Evolutionary conservation across 305 asterid genomes (phyloP).

Genomic region (Coffea humblotiana): DNA sequence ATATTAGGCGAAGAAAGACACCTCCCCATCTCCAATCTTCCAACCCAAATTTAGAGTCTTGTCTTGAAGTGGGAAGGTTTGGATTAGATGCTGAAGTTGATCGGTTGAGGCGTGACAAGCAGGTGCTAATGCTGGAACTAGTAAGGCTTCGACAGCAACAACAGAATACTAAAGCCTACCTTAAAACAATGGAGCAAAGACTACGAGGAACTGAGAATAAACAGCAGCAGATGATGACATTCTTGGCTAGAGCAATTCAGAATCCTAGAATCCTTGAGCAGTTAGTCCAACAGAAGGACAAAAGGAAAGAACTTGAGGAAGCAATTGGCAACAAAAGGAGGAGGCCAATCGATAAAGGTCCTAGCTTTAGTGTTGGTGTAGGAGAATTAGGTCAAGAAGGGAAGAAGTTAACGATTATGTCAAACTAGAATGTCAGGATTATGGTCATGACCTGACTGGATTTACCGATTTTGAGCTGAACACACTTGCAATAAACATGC

Average conservation of each 20-base stretch:
- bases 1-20: constrained; percentile 50
- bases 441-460: constrained; percentile 25
- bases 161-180: constrained; percentile 40
- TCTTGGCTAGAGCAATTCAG: constrained; percentile 53
- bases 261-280: constrained; percentile 48
- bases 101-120: constrained; percentile 56
- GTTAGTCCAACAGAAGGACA: constrained; percentile 42
- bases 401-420: constrained; percentile 12
- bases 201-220: constrained; percentile 48
- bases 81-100: constrained; percentile 57
- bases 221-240: constrained; percentile 56
- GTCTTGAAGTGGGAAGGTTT: constrained; percentile 60
- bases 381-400: constrained; percentile 18
- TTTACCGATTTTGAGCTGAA: constrained; percentile 37
- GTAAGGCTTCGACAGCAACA: constrained; percentile 68
- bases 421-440: constrained; percentile 38
- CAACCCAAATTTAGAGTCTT: constrained; percentile 33
- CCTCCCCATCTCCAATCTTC: constrained; percentile 28
- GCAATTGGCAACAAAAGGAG: constrained; percentile 40
- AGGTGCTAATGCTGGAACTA: constrained; percentile 46
- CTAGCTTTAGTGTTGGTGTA: constrained; percentile 1
- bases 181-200: constrained; percentile 50
- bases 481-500: constrained; percentile 26
- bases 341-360: constrained; percentile 42
- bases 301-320: constrained; percentile 49